Base-by-base conservation (phyloP, 176 grass and related monocot genomes). In the Oryza nivara region DNA sequence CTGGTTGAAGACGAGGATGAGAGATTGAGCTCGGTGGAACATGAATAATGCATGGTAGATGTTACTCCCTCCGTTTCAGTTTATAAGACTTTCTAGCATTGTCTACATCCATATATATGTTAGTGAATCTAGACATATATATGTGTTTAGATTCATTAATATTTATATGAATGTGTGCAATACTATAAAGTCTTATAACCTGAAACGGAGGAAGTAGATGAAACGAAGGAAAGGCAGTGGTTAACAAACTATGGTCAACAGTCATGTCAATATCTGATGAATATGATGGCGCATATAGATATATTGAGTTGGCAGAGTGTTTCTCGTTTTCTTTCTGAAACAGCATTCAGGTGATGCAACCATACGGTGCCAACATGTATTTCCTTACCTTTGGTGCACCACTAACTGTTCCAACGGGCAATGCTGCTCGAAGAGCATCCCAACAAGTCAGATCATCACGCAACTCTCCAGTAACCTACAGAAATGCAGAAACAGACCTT, bases 371-470 rank as follows among this genome's bases (percentile, higher is more conserved):
- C 40, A 82, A 66, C 16, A 6, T 52, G 78, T 52, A 76, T 43
- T 34, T 7, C 15, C 20, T 46, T 88, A 95, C 96, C 93, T 98
- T 98, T 47, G 96, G 96, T 84, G 96, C 93, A 40, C 96, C 96
- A 44, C 96, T 95, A 67, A 98, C 93, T 74, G 96, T 98, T 89
- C 96, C 96, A 43, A 90, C 93, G 5, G 96, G 96, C 89, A 98
- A 80, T 17, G 96, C 91, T 66, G 96, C 83, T 46, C 96, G 89
- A 35, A 98, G 69, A 36, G 83, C 93, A 72, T 98, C 96, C 96
- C 93, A 95, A 71, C 89, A 95, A 43, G 85, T 95, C 43, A 98
- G 93, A 73, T 92, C 86, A 85, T 93, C 91, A 34, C 70, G 81
- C 56, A 98, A 44, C 78, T 94, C 91, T 19, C 96, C 91, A 58